A percentile compares a stretch with the other conserved stretches of the same genome.
Evolutionary conservation across 352 stramenopile genomes (phyloP).

Genomic region (Globisporangium cylindrosporum): DNA sequence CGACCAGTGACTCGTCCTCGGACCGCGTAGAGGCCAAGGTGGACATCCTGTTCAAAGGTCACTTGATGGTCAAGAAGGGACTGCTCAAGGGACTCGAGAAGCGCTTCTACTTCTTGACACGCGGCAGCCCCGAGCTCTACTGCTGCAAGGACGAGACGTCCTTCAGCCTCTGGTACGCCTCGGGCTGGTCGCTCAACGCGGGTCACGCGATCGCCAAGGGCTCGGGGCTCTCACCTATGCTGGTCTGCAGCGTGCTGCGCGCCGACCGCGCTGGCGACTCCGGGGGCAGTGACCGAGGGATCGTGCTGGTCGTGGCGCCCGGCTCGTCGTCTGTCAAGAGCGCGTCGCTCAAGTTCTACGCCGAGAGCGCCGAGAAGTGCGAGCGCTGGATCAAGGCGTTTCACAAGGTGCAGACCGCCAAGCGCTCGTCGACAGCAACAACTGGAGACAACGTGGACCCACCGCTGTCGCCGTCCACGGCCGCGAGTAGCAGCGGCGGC

Average conservation of each 20-base stretch:
- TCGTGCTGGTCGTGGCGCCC: slow-evolving; percentile 36
- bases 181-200: slow-evolving; percentile 37
- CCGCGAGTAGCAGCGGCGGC: slow-evolving; percentile 6
- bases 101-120: slow-evolving; percentile 62
- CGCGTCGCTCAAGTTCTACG: slow-evolving; percentile 37
- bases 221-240: slow-evolving; percentile 31
- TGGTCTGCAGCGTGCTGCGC: slow-evolving; percentile 53
- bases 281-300: slow-evolving; percentile 29
- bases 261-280: slow-evolving; percentile 31
- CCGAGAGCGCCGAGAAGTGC: slow-evolving; percentile 38
- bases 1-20: slow-evolving; percentile 2
- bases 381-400: slow-evolving; percentile 55
- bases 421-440: slow-evolving; percentile 22
- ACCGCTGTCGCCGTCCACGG: slow-evolving; percentile 1
- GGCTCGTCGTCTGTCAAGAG: slow-evolving; percentile 40
- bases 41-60: slow-evolving; percentile 42
- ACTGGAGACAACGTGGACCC: slow-evolving; percentile 14
- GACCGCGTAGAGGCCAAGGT: slow-evolving; percentile 12
- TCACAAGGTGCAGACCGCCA: slow-evolving; percentile 53
- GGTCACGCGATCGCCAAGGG: slow-evolving; percentile 21
- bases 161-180: slow-evolving; percentile 60
- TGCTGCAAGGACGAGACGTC: slow-evolving; percentile 60
- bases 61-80: slow-evolving; percentile 36
- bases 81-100: slow-evolving; percentile 65
- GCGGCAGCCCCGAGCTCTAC: slow-evolving; percentile 40